Percentiles rank a stretch among this genome's conserved stretches.
Evolutionary conservation across 1,139 yeast genomes (phyloP).

Genomic region (Entelexis sorbosivorans): DNA sequence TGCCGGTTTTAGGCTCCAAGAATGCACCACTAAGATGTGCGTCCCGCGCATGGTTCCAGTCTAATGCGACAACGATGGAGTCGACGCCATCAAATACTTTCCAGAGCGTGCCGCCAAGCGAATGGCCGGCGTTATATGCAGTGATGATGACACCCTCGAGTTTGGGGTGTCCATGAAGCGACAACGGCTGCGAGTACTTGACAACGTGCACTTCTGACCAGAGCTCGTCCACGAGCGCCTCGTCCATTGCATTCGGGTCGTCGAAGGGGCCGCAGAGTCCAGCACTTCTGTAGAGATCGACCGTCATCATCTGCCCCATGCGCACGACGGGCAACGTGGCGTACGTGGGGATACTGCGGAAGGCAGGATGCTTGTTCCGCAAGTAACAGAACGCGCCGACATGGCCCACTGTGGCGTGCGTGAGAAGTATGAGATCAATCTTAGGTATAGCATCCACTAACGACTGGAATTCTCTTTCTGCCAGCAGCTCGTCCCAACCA

Average conservation of each 20-base stretch:
- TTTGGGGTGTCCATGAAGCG: conserved; percentile 27
- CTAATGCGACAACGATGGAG: conserved; percentile 73
- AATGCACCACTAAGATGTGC: conserved; percentile 75
- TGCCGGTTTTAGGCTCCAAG: conserved; percentile 38
- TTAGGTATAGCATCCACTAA: conserved; percentile 30
- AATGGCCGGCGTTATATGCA: conserved; percentile 85
- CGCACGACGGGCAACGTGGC: conserved; percentile 83
- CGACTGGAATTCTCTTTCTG: conserved; percentile 24
- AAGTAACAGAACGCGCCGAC: conserved; percentile 70
- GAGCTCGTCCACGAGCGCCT: conserved; percentile 66
- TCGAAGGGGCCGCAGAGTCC: conserved; percentile 68
- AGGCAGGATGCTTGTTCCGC: conserved; percentile 51
- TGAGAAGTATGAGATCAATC: conserved; percentile 58
- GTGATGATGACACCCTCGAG: conserved; percentile 51
- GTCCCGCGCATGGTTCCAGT: conserved; percentile 92
- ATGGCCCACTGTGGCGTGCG: conserved; percentile 77
- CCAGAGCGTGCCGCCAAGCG: conserved; percentile 91
- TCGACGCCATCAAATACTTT: conserved; percentile 62
- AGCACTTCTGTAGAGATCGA: conserved; percentile 61
- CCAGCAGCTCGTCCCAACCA: conserved; percentile 33
- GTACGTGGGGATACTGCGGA: conserved; percentile 62
- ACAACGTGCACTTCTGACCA: conserved; percentile 59
- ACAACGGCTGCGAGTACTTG: conserved; percentile 64
- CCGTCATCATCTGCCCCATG: conserved; percentile 73
- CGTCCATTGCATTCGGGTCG: conserved; percentile 46